phyloP scores from a whole-genome alignment of 2,329 filamentous ascomycete genomes.

The Stemphylium beticola region DNA sequence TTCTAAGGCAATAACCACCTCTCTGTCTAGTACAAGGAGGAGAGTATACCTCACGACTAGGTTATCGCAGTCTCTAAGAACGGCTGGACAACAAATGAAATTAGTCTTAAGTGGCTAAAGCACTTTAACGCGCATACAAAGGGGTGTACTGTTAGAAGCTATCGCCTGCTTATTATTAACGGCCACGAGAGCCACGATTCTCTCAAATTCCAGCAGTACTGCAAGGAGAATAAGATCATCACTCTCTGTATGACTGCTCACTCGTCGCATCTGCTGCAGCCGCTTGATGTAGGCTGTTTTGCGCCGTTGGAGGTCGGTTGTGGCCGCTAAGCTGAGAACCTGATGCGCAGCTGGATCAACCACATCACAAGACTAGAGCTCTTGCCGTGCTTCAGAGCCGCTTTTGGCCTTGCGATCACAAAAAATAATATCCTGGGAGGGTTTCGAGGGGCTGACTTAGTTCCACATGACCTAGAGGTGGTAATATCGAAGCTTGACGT shows the following conservation, averaged over 20 bases:
- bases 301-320: no score
- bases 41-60: no score
- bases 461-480: not conserved
- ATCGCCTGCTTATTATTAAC: slow-evolving; percentile 21
- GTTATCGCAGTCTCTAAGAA: no score
- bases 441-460: not conserved
- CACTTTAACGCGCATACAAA: no score
- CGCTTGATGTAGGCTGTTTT: not conserved
- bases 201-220: slow-evolving; percentile 46
- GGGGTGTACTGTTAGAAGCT: no score
- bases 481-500: not conserved
- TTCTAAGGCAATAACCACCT: no score
- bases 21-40: no score
- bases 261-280: not conserved
- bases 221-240: slow-evolving; percentile 11
- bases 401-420: not conserved
- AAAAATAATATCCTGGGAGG: not conserved
- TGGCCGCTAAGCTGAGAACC: not conserved
- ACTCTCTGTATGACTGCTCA: slow-evolving; percentile 46
- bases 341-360: slow-evolving; percentile 1
- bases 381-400: not conserved
- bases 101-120: no score
- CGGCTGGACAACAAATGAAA: no score
- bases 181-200: slow-evolving; percentile 46
- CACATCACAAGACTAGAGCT: not conserved